phyloP scores from a whole-genome alignment of 495 filamentous ascomycete species.

The Tetracladium marchalianum region DNA sequence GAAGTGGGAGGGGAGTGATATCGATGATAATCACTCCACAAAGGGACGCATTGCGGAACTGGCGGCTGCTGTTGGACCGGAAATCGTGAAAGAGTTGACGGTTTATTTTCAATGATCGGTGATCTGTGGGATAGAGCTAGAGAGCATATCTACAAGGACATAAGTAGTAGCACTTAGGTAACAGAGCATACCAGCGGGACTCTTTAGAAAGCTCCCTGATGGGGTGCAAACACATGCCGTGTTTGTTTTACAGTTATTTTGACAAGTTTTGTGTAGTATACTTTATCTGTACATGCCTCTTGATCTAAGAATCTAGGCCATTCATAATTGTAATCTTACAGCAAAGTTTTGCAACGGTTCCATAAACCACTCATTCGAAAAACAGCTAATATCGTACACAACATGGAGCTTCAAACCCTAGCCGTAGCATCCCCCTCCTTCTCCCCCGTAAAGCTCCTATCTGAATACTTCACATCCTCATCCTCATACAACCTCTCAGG shows the following conservation, averaged over 20 bases:
- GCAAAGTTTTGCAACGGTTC: too few species aligned
- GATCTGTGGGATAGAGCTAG: not conserved
- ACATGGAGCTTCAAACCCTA: conserved; percentile 10
- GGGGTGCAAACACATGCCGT: too few species aligned
- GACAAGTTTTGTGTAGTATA: too few species aligned
- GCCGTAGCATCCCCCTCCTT: conserved; percentile 4
- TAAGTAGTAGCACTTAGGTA: too few species aligned
- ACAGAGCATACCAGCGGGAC: too few species aligned
- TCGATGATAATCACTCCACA: conserved; percentile 39
- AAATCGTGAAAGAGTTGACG: conserved; percentile 46
- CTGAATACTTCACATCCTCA: conserved; percentile 9
- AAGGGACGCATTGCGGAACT: conserved; percentile 67
- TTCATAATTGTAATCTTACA: too few species aligned
- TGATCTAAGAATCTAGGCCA: too few species aligned
- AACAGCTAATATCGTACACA: too few species aligned
- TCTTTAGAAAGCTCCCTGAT: too few species aligned
- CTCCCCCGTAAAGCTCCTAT: conserved; percentile 1
- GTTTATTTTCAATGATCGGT: conserved; percentile 21
- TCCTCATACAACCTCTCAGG: conserved; percentile 6
- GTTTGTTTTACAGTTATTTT: too few species aligned
- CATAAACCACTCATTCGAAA: too few species aligned
- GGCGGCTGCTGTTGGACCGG: conserved; percentile 64
- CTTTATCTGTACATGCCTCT: too few species aligned
- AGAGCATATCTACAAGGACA: not conserved
- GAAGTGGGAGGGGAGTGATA: conserved; percentile 52